phyloP scores from a whole-genome alignment of 768 basidiomycete genomes.

The Tricholoma matsutake region DNA sequence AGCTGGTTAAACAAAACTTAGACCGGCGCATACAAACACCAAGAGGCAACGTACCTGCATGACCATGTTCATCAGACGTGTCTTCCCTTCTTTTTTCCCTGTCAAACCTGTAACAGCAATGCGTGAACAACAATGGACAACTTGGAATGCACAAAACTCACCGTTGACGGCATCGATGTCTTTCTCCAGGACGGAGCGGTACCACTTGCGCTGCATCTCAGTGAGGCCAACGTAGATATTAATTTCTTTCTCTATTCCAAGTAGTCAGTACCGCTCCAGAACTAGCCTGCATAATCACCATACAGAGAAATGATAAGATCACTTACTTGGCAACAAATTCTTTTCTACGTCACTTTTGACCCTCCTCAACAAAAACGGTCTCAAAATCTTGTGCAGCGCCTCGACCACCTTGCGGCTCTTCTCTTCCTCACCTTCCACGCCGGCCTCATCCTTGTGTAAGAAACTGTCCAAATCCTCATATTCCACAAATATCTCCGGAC shows the following conservation, averaged over 20 bases:
- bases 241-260: conserved; percentile 86
- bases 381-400: conserved; percentile 93
- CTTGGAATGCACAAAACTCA: conserved; percentile 25
- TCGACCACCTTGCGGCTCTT: conserved; percentile 93
- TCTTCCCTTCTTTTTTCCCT: conserved; percentile 99
- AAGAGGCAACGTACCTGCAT: conserved; percentile 71
- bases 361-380: conserved; percentile 90
- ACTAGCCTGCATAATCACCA: background rate
- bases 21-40: background rate
- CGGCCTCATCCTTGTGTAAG: conserved; percentile 81
- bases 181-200: conserved; percentile 92
- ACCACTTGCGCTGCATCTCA: conserved; percentile 99
- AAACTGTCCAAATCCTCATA: conserved; percentile 92
- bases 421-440: conserved; percentile 68
- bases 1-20: conserved; percentile 35
- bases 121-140: background rate
- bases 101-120: conserved; percentile 56
- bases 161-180: conserved; percentile 99
- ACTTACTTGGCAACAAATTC: conserved; percentile 82
- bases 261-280: conserved; percentile 6
- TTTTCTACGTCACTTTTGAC: conserved; percentile 99
- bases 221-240: conserved; percentile 97
- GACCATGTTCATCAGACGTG: conserved; percentile 96
- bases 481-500: conserved; percentile 92
- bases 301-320: background rate